Conservation (phyloP, 2,329 filamentous ascomycete genomes). For the Camillea tinctor region DNA sequence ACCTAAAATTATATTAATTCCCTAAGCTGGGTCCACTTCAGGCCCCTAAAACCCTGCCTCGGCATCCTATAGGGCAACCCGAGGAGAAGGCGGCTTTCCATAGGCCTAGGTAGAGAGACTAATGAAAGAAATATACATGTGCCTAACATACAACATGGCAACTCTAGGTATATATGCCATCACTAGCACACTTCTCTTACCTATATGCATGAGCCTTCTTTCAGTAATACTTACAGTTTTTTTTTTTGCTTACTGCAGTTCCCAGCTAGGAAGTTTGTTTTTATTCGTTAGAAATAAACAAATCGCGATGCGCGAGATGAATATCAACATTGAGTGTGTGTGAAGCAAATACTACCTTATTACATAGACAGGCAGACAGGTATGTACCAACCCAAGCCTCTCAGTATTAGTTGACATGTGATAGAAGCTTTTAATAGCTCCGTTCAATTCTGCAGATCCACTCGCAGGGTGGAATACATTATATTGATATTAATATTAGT, state of each 20-base stretch:
- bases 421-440: background rate
- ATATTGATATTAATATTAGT: background rate
- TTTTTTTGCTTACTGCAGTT: background rate
- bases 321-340: background rate
- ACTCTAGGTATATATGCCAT: background rate
- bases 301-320: background rate
- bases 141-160: background rate
- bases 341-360: too few species aligned
- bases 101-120: background rate
- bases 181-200: too few species aligned
- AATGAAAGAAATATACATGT: background rate
- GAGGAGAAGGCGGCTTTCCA: background rate
- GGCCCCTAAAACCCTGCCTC: background rate
- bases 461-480: background rate
- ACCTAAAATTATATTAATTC: background rate
- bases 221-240: background rate
- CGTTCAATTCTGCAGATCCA: background rate
- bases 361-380: too few species aligned
- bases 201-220: too few species aligned
- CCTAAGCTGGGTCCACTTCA: background rate
- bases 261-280: background rate
- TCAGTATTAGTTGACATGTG: background rate
- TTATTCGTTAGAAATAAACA: background rate
- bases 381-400: too few species aligned
- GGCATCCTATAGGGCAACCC: background rate